Base-by-base conservation (phyloP, 2,329 filamentous ascomycete species). In the Monosporascus cannonballus region DNA sequence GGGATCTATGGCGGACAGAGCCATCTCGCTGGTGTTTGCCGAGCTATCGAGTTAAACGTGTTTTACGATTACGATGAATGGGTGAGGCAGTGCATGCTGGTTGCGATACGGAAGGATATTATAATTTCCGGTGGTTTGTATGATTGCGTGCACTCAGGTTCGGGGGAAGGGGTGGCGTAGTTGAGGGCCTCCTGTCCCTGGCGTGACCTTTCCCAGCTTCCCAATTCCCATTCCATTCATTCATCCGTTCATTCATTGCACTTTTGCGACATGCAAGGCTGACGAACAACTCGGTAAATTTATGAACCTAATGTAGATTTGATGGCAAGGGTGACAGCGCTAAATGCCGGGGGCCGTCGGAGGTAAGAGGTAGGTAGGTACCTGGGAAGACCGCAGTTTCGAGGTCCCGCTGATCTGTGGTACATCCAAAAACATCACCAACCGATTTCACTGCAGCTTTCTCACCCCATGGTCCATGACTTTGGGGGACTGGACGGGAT, bases 1-100 rank as follows among this genome's bases (percentile, higher is more conserved):
- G 55, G 72, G 72, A 58, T 77, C 78, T 59, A 76, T 69, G 36
- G 76, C 80, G 50, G 79, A 78, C 53, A 79, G 79, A 58, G 78
- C 74, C 78, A 82, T 82, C 3, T 18, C 11, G 39, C 47, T 60
- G 45, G 30, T 3, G 7, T 34, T 36, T 48, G 25, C 17, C n/a
- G n/a, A 38, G 22, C 36, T 49, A 52, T 54, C 52, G 30, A 24
- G 44, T 14, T 34, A 34, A 34, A 34, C 11, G 27, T 30, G 27
- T 4, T 30, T 30, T 30, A 30, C 9, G 11, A 34, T 34, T 34
- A 34, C 30, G 30, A 34, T 34, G 30, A 18, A 14, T 14, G n/a
- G 24, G 7, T 3, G 25, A 37, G n/a, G 47, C 18, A 17, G 8
- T 48, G 47, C 20, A 20, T n/a, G 34, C 38, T 17, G 34, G 17